Evolutionary conservation across 768 basidiomycete species (phyloP), one percentile per base, ranked within the genome.

Genomic region (Polyporus arcularius): DNA sequence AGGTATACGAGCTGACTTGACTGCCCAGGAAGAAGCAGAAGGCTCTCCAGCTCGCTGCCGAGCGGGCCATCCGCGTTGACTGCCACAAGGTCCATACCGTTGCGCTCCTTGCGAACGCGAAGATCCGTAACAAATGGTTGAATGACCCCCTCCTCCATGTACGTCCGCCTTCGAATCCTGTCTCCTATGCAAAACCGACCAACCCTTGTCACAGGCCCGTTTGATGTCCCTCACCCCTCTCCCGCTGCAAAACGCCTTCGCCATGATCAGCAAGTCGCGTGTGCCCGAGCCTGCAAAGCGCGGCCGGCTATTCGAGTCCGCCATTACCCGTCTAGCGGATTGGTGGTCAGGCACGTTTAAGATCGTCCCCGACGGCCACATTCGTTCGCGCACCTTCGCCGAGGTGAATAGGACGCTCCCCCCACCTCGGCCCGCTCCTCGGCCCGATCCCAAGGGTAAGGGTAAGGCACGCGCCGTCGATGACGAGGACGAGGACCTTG

Each of bases 11-110:
- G 51, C 51, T 32, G 10, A 47, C 18, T 32, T 31, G n/a, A 35
- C 41, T 31, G 48, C 21, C 39, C 67, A 83, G 78, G 70, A 79
- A 81, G 76, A 63, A 60, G 30, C 53, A 48, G 28, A 73, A 73
- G 81, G 82, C 62, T 74, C 66, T 43, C 59, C 74, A 10, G 71
- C 72, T 85, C 38, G 80, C 85, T 61, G 84, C 84, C 14, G 91
- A 96, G 68, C 85, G 95, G 12, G 76, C 87, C 43, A 71, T 86
- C 9, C 82, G 95, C 38, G 83, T 96, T 48, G 84, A 89, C 58
- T 87, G 85, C 55, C 96, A 98, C 77, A 96, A 96, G 74, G 78
- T 94, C 14, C 97, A 99, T 67, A 92, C 94, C 9, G 75, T 96
- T 11, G 77, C 83, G n/a, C 79, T 97, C 14, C 80, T 98, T 12